Evolutionary conservation across 306 rosid genomes (phyloP).

Genomic region (Malus fusca): DNA sequence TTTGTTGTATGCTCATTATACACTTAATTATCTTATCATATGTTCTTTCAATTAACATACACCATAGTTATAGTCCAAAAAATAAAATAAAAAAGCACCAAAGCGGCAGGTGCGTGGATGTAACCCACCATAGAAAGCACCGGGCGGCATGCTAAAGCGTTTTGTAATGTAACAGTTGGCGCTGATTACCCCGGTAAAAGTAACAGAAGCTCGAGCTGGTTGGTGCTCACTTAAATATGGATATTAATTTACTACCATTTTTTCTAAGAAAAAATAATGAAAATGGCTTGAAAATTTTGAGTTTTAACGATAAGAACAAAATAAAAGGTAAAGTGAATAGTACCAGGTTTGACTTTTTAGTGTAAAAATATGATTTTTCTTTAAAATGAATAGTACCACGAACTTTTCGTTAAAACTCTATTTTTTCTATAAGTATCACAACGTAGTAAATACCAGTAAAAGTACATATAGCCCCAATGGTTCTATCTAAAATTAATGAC

Average conservation of each 20-base stretch:
- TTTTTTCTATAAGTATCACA: neutral
- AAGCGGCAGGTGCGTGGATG: neutral
- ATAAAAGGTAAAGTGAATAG: too few relatives aligned
- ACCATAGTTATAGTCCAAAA: too few relatives aligned
- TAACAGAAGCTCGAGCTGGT: neutral
- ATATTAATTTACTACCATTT: neutral
- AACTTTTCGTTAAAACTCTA: too few relatives aligned
- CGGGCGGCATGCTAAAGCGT: conserved; percentile 1
- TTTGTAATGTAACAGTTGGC: neutral
- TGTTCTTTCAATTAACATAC: too few relatives aligned
- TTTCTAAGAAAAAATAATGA: too few relatives aligned
- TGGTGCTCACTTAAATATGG: neutral
- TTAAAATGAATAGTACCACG: too few relatives aligned
- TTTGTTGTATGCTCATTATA: too few relatives aligned
- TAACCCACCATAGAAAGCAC: neutral
- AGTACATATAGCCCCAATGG: neutral
- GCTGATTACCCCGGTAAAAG: neutral
- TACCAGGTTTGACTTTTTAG: too few relatives aligned
- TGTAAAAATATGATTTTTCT: too few relatives aligned
- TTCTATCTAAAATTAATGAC: neutral
- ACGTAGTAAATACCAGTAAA: neutral
- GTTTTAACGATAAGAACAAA: too few relatives aligned
- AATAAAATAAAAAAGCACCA: neutral
- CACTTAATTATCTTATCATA: too few relatives aligned
- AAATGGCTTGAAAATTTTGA: too few relatives aligned